Evolutionary conservation across 2,329 filamentous ascomycete species (phyloP).

Genomic region (Fusarium guadeloupense): DNA sequence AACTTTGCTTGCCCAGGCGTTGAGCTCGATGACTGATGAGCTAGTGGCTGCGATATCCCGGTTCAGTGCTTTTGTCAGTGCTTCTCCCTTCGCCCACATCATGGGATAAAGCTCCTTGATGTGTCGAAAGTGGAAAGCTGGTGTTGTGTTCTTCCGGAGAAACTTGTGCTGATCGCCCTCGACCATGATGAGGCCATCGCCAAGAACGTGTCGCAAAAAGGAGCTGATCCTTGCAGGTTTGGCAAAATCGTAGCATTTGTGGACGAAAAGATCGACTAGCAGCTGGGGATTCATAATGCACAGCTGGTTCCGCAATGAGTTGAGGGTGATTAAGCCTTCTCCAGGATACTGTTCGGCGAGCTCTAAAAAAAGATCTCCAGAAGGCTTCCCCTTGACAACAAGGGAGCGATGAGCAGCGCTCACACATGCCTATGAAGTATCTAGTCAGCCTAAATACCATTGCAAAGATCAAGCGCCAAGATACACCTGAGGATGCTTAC

Average conservation of each 20-base stretch:
- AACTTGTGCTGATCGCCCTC: conserved; percentile 78
- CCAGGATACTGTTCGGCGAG: conserved; percentile 38
- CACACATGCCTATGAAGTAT: conserved; percentile 15
- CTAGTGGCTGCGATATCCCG: conserved; percentile 45
- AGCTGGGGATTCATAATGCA: conserved; percentile 38
- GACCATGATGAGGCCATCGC: conserved; percentile 67
- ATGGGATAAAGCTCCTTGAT: conserved; percentile 75
- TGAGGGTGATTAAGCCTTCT: conserved; percentile 37
- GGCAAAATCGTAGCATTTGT: conserved; percentile 61
- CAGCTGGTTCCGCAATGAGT: conserved; percentile 27
- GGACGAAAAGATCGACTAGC: conserved; percentile 41
- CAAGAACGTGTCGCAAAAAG: conserved; percentile 63
- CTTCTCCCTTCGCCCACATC: conserved; percentile 69
- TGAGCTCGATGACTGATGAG: conserved; percentile 48
- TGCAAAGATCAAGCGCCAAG: neutral
- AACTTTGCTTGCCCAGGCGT: conserved; percentile 61
- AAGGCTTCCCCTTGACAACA: conserved; percentile 31
- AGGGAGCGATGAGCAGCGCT: conserved; percentile 33
- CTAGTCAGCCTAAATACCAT: neutral
- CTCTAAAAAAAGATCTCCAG: conserved; percentile 41
- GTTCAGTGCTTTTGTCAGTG: conserved; percentile 52
- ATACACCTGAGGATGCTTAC: conserved; percentile 2
- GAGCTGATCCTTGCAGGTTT: conserved; percentile 59
- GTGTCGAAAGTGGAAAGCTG: conserved; percentile 73
- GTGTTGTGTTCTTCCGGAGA: conserved; percentile 72